Conservation (phyloP, 805 yeast genomes). For the Candida endomychidarum region DNA sequence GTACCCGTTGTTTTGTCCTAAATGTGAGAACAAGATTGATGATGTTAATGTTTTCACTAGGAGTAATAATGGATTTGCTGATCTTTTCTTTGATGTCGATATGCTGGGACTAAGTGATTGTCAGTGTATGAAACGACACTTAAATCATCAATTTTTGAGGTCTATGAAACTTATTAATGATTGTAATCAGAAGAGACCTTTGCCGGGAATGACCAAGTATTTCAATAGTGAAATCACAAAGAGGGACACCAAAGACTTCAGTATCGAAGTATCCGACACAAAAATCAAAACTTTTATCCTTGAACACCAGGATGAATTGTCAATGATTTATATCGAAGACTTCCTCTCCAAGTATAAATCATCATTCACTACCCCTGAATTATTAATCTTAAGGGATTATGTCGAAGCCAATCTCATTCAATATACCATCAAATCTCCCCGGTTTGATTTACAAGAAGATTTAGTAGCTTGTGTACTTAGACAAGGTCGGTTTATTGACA, state of each 20-base stretch:
- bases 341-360: background rate
- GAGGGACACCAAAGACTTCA: background rate
- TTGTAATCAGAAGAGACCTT: background rate
- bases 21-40: background rate
- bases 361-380: background rate
- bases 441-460: constrained; percentile 13
- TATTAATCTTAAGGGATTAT: constrained; percentile 19
- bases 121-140: background rate
- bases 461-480: constrained; percentile 25
- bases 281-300: background rate
- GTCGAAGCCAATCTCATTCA: constrained; percentile 3
- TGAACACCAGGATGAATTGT: background rate
- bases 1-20: constrained; percentile 1
- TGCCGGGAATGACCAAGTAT: background rate
- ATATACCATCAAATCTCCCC: background rate
- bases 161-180: constrained; percentile 2
- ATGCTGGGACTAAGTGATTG: background rate
- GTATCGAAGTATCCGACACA: background rate
- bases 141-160: constrained; percentile 2
- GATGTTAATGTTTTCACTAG: background rate
- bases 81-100: background rate
- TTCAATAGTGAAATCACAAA: constrained; percentile 3
- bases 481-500: constrained; percentile 23
- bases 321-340: background rate
- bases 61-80: constrained; percentile 3